Evolutionary conservation across 257 asterid genomes (phyloP).

Genomic region (Nicotiana tabacum): DNA sequence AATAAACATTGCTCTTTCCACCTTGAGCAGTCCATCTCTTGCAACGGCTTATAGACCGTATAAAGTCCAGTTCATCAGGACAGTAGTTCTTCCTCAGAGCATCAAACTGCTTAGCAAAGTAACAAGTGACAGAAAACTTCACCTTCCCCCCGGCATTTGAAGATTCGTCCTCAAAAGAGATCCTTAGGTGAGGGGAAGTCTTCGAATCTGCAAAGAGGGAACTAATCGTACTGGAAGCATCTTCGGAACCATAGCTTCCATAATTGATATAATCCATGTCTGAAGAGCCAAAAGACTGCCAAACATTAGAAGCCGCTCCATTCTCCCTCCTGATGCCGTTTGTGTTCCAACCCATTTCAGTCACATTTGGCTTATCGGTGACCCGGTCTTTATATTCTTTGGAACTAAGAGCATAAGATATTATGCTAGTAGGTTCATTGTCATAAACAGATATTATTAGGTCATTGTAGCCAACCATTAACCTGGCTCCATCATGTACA

Average conservation of each 20-base stretch:
- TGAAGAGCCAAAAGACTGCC: slow-evolving; percentile 65
- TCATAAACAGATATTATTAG: slow-evolving; percentile 61
- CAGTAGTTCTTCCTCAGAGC: slow-evolving; percentile 73
- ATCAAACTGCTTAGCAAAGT: slow-evolving; percentile 77
- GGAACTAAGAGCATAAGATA: slow-evolving; percentile 70
- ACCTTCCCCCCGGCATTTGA: slow-evolving; percentile 43
- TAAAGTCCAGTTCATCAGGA: slow-evolving; percentile 59
- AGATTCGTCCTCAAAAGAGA: slow-evolving; percentile 67
- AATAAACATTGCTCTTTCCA: slow-evolving; percentile 90
- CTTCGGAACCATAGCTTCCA: slow-evolving; percentile 50
- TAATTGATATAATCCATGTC: slow-evolving; percentile 55
- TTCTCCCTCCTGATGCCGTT: slow-evolving; percentile 28
- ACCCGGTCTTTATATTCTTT: slow-evolving; percentile 61
- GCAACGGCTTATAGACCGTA: slow-evolving; percentile 80
- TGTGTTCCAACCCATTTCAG: slow-evolving; percentile 31
- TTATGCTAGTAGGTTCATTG: slow-evolving; percentile 82
- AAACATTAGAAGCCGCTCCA: slow-evolving; percentile 46
- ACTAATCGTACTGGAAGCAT: slow-evolving; percentile 32
- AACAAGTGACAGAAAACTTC: slow-evolving; percentile 78
- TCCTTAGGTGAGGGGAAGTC: slow-evolving; percentile 66
- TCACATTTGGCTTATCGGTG: slow-evolving; percentile 30
- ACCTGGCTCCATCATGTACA: slow-evolving; percentile 71
- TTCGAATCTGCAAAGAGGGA: slow-evolving; percentile 38
- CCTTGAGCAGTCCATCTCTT: slow-evolving; percentile 94
- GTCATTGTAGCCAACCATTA: slow-evolving; percentile 53